Conservation (phyloP, 352 stramenopile species). For the Globisporangium viniferum region DNA sequence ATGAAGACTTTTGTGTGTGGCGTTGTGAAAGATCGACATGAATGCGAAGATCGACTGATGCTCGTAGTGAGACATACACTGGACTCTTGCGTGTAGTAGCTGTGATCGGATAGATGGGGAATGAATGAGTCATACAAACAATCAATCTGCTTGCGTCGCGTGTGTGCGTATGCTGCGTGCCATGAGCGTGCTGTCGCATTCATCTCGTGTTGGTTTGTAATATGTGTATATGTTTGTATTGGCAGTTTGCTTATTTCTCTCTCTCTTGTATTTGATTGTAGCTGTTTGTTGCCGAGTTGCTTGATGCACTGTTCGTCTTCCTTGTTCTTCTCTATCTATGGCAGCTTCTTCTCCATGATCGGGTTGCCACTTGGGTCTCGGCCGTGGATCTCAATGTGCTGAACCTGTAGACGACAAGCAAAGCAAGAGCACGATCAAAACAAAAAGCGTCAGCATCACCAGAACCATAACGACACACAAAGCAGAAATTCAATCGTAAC, state of each 20-base stretch:
- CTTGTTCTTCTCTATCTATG: conserved; percentile 29
- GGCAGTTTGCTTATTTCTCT: too few species aligned
- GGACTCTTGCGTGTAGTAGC: too few species aligned
- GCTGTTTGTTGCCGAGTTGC: background rate
- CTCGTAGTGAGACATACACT: too few species aligned
- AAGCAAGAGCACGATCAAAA: background rate
- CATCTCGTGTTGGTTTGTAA: background rate
- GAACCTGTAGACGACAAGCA: conserved; percentile 30
- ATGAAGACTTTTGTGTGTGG: background rate
- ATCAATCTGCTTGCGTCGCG: background rate
- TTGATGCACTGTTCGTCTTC: background rate
- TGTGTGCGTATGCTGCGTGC: background rate
- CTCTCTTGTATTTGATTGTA: background rate
- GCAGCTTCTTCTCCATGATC: conserved; percentile 86
- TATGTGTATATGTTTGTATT: background rate
- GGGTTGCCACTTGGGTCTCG: conserved; percentile 55
- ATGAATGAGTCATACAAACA: background rate
- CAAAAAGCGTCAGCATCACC: background rate
- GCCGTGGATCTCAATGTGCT: conserved; percentile 88
- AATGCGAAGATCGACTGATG: background rate
- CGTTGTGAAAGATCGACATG: background rate
- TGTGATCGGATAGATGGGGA: background rate
- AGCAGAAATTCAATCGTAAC: background rate
- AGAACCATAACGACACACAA: background rate
- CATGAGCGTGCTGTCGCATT: background rate